Evolutionary conservation across 2,329 filamentous ascomycete species (phyloP), one percentile per base, ranked within the genome.

Genomic region (Microdochium nivale): DNA sequence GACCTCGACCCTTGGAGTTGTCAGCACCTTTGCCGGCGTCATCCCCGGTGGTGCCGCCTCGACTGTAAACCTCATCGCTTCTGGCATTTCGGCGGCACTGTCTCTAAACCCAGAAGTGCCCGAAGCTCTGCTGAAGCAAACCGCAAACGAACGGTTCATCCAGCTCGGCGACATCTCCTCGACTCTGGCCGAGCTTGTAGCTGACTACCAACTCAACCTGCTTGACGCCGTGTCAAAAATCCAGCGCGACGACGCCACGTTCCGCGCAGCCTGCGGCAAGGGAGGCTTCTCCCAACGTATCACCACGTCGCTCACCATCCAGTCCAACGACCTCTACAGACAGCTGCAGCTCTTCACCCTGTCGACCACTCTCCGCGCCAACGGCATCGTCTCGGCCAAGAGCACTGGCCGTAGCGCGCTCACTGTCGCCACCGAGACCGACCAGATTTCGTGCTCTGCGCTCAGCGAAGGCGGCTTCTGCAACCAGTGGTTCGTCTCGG

Each of bases 201-300:
- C 70, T 19, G 53, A 59, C 25, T 62, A 60, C 49, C 60, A 61
- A 43, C 33, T 23, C 14, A 58, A 56, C 40, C 53, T 62, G 7
- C 50, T 58, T 5, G 24, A 43, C 10, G 53, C 57, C 2, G 50
- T 59, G 19, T 49, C 57, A 25, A 40, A 53, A 13, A 53, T 62
- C 2, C 60, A 62, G 35, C 46, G 56, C 25, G 56, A 60, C 52
- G 52, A 57, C 32, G 56, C 54, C 2, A 46, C 55, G 14, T 61
- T 62, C 48, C 48, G 55, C 10, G 55, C 58, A 3, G 54, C 59
- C 7, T 55, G 54, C 16, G 52, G 52, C 40, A 49, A 59, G 2
- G 60, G 59, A 14, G 59, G 57, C 13, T 61, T 62, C 52, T 60
- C 58, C 3, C 57, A 61, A 51, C 54, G 60, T 8, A 55, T 60